Percentiles rank a stretch among this genome's conserved stretches.
These are phyloP conservation scores for Ehretia macrophylla DNA, from an alignment of 257 asterid species.

Conservation along the genomic window DNA sequence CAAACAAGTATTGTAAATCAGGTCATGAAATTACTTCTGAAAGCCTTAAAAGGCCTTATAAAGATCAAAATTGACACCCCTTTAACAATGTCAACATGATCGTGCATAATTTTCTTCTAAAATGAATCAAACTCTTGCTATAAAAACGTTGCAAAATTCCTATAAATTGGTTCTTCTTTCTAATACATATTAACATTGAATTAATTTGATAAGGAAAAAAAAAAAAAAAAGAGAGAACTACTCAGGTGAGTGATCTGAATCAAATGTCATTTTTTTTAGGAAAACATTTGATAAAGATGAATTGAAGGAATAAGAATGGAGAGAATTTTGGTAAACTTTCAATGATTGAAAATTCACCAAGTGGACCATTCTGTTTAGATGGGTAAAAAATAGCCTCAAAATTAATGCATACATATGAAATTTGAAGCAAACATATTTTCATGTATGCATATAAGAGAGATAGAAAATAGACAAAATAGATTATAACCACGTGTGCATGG, in stretches of 20 bases:
- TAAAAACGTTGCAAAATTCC: no score
- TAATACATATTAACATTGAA: no score
- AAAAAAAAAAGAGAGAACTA: slow-evolving; percentile 3
- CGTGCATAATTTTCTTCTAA: no score
- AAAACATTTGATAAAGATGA: neutral
- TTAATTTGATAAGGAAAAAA: no score
- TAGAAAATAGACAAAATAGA: neutral
- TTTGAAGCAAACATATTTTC: neutral
- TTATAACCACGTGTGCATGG: neutral
- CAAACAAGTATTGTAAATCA: neutral
- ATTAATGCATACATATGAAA: no score
- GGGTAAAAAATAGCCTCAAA: no score
- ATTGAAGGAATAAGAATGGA: no score
- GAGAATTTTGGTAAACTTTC: no score
- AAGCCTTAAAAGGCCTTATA: neutral
- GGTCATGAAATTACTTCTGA: neutral
- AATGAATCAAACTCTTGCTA: no score
- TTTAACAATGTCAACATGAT: slow-evolving; percentile 4
- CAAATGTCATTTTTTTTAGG: neutral
- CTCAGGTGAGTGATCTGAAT: slow-evolving; percentile 9
- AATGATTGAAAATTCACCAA: no score
- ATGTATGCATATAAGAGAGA: neutral
- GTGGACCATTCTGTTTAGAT: no score
- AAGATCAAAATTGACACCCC: slow-evolving; percentile 1
- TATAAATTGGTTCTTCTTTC: no score